These are phyloP conservation scores for Mortierella sp. DNA, from an alignment of 371 early-diverging fungal species.

Conservation along the genomic window DNA sequence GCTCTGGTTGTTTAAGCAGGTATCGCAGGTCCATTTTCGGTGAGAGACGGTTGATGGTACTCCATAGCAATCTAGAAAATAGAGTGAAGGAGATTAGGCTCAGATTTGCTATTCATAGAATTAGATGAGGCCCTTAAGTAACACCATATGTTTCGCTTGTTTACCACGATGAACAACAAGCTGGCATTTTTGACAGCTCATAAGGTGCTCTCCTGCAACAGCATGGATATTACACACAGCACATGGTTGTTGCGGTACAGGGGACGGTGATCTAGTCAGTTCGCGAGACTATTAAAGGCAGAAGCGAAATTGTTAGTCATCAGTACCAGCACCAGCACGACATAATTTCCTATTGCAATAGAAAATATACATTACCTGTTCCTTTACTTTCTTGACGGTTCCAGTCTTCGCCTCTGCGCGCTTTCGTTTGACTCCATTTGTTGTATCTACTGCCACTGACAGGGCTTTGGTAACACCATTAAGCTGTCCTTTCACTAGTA, in stretches of 20 bases:
- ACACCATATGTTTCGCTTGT: not conserved
- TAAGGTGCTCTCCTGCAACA: conserved; percentile 44
- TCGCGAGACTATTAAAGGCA: conserved; percentile 31
- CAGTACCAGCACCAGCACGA: not conserved
- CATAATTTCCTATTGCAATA: not conserved
- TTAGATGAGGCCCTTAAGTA: not conserved
- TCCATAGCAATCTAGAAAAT: conserved; percentile 66
- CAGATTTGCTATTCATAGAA: not conserved
- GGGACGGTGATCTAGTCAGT: conserved; percentile 39
- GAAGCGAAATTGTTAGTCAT: not conserved
- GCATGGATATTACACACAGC: conserved; percentile 61
- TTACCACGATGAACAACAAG: conserved; percentile 74
- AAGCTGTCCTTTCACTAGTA: conserved; percentile 20
- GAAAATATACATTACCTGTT: conserved; percentile 21
- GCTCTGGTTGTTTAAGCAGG: conserved; percentile 70
- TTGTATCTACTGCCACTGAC: conserved; percentile 11
- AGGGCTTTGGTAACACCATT: conserved; percentile 16
- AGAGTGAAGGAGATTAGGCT: not conserved
- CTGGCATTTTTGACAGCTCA: conserved; percentile 72
- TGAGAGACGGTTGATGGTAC: conserved; percentile 16
- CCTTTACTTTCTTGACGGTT: conserved; percentile 34
- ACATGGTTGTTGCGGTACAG: conserved; percentile 59
- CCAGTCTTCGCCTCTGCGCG: conserved; percentile 28
- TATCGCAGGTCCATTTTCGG: conserved; percentile 71
- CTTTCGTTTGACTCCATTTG: conserved; percentile 35